Evolutionary conservation across 1,284 basidiomycete genomes (phyloP).

Genomic region (Entoloma clypeatum): DNA sequence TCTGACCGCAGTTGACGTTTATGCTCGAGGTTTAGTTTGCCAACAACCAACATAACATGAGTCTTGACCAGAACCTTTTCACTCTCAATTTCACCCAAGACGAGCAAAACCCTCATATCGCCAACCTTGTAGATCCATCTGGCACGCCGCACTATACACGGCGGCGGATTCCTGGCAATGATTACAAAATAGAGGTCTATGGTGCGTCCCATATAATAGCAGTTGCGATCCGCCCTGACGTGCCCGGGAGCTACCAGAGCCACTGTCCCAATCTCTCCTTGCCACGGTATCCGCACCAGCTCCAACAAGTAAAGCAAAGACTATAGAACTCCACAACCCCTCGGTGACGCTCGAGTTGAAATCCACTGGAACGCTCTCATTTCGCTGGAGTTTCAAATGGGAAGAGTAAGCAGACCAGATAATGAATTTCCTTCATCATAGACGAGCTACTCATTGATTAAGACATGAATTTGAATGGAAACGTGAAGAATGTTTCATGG

Average conservation of each 20-base stretch:
- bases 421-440: background rate
- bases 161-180: constrained; percentile 44
- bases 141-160: constrained; percentile 69
- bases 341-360: constrained; percentile 65
- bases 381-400: constrained; percentile 78
- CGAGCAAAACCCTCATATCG: constrained; percentile 51
- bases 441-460: constrained; percentile 3
- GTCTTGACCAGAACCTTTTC: constrained; percentile 77
- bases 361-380: constrained; percentile 67
- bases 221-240: no score
- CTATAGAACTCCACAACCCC: constrained; percentile 72
- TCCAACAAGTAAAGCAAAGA: constrained; percentile 67
- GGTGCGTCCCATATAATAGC: constrained; percentile 55
- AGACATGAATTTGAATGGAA: constrained; percentile 84
- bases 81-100: constrained; percentile 63
- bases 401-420: constrained; percentile 59
- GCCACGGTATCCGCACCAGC: constrained; percentile 61
- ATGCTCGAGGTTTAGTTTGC: background rate
- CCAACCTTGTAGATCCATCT: constrained; percentile 64
- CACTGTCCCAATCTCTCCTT: constrained; percentile 60
- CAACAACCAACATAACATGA: constrained; percentile 42
- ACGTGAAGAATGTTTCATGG: constrained; percentile 73
- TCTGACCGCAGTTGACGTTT: no score
- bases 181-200: constrained; percentile 62
- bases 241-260: no score